Evolutionary conservation across 441 rosid genomes (phyloP).

Genomic region (Populus hybrid): DNA sequence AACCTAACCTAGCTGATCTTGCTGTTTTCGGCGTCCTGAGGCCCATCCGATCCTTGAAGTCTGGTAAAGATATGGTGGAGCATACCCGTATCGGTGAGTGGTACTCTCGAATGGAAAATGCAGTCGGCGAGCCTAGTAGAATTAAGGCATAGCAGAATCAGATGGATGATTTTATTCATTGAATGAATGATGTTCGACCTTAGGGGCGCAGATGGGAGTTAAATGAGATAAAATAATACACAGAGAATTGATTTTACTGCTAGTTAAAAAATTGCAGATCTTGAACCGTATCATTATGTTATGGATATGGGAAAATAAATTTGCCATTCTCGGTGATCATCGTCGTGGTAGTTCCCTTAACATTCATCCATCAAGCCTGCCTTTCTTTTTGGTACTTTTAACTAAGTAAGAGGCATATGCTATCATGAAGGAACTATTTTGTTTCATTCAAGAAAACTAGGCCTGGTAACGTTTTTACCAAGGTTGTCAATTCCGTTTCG

Average conservation of each 20-base stretch:
- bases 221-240: no score
- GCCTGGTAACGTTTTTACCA: no score
- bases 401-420: no score
- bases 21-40: constrained; percentile 88
- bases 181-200: neutral
- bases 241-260: neutral
- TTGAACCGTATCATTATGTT: neutral
- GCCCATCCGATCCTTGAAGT: constrained; percentile 71
- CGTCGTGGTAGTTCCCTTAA: no score
- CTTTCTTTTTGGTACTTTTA: no score
- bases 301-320: neutral
- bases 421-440: no score
- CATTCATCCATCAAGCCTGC: no score
- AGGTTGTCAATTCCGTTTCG: no score
- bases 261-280: neutral
- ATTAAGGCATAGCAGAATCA: constrained; percentile 22
- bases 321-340: neutral
- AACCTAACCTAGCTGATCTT: constrained; percentile 91
- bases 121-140: constrained; percentile 65
- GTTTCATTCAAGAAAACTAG: no score
- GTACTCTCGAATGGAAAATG: constrained; percentile 71
- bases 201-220: neutral
- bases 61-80: constrained; percentile 91
- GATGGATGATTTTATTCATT: neutral
- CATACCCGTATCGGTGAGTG: constrained; percentile 87